Evolutionary conservation across 1,139 yeast genomes (phyloP), one percentile per base, ranked within the genome.

Genomic region (Suhomyces panamericanus): DNA sequence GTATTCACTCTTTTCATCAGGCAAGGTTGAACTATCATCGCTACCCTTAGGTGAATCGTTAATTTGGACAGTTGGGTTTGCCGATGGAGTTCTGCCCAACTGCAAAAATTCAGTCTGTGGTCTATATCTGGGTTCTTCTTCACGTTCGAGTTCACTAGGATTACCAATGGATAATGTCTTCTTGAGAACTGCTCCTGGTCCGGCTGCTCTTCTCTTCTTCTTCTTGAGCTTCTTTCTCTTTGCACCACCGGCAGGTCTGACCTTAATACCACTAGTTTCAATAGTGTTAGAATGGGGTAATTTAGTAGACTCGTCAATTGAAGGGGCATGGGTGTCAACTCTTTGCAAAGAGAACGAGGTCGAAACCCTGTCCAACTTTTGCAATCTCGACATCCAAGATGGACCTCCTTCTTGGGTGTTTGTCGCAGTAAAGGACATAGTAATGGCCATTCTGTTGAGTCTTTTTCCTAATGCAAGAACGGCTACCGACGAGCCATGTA

Each of bases 401-500:
- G 82, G 70, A 3, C 78, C 74, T 41, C 76, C 78, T 13, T 81
- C 84, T 50, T 80, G 83, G 8, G 86, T 86, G 41, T 80, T 80
- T 4, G 87, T 80, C 14, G 67, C 62, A 17, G 96, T 90, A 62
- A 88, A 85, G 0, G 97, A 81, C 87, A 90, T 87, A 3, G 97
- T 88, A 55, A 93, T 83, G 6, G 96, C 89, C 85, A 93, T 85
- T 50, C 95, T 84, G 68, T 91, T 90, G 62, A 93, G 78, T 49
- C 95, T 85, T 58, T 84, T 87, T 42, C 98, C 98, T 42, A 93
- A 75, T 0, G 95, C 84, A 53, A 90, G 78, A 6, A 91, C 96
- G 0, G 99, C 99, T 37, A 93, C 96, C 0, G 97, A 90, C 0
- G 98, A 91, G 12, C 99, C 99, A 67, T 93, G 99, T 26, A 93